Evolutionary conservation across 2,329 filamentous ascomycete species (phyloP), one percentile per base, ranked within the genome.

Genomic region (Cladophialophora chaetospira): DNA sequence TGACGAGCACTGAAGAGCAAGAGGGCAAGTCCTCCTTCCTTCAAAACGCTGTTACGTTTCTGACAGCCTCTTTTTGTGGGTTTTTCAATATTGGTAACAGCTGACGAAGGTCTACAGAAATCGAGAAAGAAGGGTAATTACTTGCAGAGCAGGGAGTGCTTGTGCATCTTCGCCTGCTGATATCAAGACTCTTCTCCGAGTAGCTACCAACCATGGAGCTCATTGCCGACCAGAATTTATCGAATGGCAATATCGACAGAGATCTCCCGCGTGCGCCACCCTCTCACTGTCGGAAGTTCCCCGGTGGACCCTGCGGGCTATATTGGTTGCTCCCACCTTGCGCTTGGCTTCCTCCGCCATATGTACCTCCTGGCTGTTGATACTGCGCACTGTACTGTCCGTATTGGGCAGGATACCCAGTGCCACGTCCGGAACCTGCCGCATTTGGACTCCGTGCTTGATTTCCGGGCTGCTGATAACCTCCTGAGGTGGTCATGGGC

Each of bases 1-100:
- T 74, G 48, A 73, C 71, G 58, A 82, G 77, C 67, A 77, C 79
- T 58, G 78, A 83, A 63, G 82, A 84, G 70, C 79, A 84, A 70
- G 83, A 86, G 67, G n/a, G n/a, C n/a, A n/a, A n/a, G n/a, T n/a
- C n/a, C n/a, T n/a, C n/a, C n/a, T n/a, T n/a, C n/a, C n/a, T n/a
- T n/a, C n/a, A n/a, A n/a, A n/a, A n/a, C n/a, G n/a, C n/a, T n/a
- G n/a, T n/a, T n/a, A n/a, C n/a, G n/a, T n/a, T n/a, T n/a, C n/a
- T n/a, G n/a, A n/a, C n/a, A n/a, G n/a, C n/a, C n/a, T n/a, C n/a
- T n/a, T n/a, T n/a, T n/a, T n/a, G n/a, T n/a, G n/a, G n/a, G n/a
- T n/a, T n/a, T n/a, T n/a, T n/a, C n/a, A n/a, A n/a, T n/a, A n/a
- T n/a, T n/a, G n/a, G n/a, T n/a, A n/a, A n/a, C n/a, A n/a, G n/a